A percentile compares a stretch with the other conserved stretches of the same genome.
Evolutionary conservation across 2,329 filamentous ascomycete species (phyloP).

Genomic region (Aureobasidium namibiae): DNA sequence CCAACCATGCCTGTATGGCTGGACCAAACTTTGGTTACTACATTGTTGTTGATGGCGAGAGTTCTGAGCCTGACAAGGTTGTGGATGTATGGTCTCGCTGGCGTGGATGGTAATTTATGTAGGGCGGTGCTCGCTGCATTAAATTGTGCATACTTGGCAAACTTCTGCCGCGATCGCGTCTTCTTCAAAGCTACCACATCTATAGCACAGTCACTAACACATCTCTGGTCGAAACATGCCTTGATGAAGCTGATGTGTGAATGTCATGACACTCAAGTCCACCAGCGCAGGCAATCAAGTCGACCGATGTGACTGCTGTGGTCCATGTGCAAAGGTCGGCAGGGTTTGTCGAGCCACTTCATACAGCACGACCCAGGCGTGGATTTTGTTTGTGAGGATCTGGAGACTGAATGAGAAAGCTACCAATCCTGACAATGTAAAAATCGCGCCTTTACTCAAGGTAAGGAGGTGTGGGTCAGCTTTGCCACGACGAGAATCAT

Average conservation of each 20-base stretch:
- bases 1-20: slow-evolving; percentile 74
- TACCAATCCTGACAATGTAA: background rate
- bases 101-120: slow-evolving; percentile 54
- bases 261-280: too few species aligned
- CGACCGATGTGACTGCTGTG: background rate
- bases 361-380: background rate
- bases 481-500: too few species aligned
- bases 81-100: slow-evolving; percentile 66
- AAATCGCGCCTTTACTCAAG: too few species aligned
- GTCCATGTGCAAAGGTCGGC: too few species aligned
- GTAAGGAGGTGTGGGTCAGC: too few species aligned
- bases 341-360: too few species aligned
- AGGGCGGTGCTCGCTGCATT: background rate
- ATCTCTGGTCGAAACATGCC: background rate
- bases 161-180: too few species aligned
- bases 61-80: slow-evolving; percentile 51
- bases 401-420: background rate
- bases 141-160: background rate
- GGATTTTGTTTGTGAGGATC: background rate
- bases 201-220: too few species aligned
- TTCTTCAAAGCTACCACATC: too few species aligned
- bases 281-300: background rate
- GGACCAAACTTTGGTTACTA: slow-evolving; percentile 66
- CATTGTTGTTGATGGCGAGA: slow-evolving; percentile 59
- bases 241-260: too few species aligned